These are phyloP conservation scores for Pestalotiopsis sp. DNA, from an alignment of 2,329 filamentous ascomycete species.

Conservation along the genomic window DNA sequence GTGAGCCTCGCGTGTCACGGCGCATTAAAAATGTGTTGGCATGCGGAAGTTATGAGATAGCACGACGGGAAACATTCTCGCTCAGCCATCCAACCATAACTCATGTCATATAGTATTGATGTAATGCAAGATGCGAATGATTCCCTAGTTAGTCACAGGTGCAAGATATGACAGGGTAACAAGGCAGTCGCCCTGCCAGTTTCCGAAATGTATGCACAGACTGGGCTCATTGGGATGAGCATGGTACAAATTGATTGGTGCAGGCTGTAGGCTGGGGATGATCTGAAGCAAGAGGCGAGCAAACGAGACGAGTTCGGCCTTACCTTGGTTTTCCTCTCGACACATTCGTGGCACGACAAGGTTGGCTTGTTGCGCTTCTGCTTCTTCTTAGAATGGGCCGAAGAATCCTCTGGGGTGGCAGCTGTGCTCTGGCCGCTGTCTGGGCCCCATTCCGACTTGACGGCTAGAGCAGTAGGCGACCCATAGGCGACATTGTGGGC, in stretches of 20 bases:
- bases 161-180: not conserved
- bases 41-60: not conserved
- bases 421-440: conserved; percentile 23
- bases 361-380: conserved; percentile 87
- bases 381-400: conserved; percentile 61
- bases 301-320: not conserved
- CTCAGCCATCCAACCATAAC: not conserved
- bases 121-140: not conserved
- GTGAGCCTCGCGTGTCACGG: not conserved
- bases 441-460: conserved; percentile 10
- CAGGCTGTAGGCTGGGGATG: not conserved
- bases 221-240: not conserved
- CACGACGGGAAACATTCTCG: not conserved
- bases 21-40: not conserved
- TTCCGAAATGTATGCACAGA: not conserved
- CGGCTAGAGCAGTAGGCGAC: conserved; percentile 1
- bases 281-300: not conserved
- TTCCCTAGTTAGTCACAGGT: not conserved
- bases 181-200: not conserved
- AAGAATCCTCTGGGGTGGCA: conserved; percentile 14
- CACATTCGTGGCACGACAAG: conserved; percentile 76
- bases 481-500: conserved; percentile 9
- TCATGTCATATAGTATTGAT: not conserved
- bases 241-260: not conserved
- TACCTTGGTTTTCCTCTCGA: conserved; percentile 81